Percentiles rank a stretch among this genome's conserved stretches.
Conservation (phyloP, 1,284 basidiomycete species). For the Malassezia equina region DNA sequence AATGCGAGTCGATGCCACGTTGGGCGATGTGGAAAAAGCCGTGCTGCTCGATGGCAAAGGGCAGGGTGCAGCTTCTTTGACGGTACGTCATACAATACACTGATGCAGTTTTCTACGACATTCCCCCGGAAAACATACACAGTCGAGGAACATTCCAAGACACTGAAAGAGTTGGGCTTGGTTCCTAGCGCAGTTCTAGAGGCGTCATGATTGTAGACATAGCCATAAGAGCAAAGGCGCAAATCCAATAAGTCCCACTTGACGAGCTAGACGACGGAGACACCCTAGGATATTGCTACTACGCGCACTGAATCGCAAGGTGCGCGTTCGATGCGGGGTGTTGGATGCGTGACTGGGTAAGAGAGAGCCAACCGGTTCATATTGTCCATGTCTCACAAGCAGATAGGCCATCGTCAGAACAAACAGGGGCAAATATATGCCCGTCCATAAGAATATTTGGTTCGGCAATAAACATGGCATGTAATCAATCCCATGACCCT, state of each 20-base stretch:
- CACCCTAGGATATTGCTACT: background rate
- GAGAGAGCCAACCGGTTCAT: background rate
- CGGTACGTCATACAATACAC: constrained; percentile 20
- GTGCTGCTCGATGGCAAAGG: constrained; percentile 32
- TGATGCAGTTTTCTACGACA: constrained; percentile 37
- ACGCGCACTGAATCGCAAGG: background rate
- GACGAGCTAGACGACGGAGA: background rate
- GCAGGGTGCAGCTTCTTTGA: constrained; percentile 21
- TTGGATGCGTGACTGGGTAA: background rate
- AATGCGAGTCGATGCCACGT: constrained; percentile 29
- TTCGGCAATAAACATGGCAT: constrained; percentile 32
- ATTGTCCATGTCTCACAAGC: background rate
- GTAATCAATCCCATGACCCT: constrained; percentile 16
- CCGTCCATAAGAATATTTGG: constrained; percentile 32
- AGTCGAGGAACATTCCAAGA: constrained; percentile 27
- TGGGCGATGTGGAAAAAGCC: constrained; percentile 27
- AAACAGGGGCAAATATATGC: constrained; percentile 23
- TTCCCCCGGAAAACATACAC: constrained; percentile 43
- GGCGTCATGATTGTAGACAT: constrained; percentile 17
- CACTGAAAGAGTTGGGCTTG: constrained; percentile 40
- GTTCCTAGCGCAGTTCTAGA: constrained; percentile 45
- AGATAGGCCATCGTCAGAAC: constrained; percentile 15
- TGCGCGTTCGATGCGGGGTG: background rate
- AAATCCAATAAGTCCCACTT: background rate
- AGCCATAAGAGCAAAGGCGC: constrained; percentile 8